phyloP scores from a whole-genome alignment of 495 filamentous ascomycete genomes.

The Penicillium alfredii region DNA sequence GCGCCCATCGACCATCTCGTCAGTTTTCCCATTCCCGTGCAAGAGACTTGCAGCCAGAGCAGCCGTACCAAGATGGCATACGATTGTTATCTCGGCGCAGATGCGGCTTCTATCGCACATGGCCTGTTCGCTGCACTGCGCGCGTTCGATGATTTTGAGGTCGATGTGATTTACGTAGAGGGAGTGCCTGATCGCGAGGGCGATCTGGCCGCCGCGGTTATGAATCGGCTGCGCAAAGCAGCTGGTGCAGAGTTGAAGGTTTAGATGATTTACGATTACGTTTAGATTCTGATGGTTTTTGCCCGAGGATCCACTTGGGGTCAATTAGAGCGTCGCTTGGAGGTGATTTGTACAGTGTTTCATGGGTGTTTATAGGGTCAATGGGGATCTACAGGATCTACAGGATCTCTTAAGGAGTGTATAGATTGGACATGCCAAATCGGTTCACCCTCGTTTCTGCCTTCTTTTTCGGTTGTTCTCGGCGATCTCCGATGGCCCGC shows the following conservation, averaged over 20 bases:
- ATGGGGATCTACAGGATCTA: too few species aligned
- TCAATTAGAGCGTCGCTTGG: too few species aligned
- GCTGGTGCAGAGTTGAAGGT: conserved; percentile 48
- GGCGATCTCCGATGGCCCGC: conserved; percentile 16
- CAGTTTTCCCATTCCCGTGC: conserved; percentile 29
- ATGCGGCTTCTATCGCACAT: conserved; percentile 68
- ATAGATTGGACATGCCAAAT: conserved; percentile 16
- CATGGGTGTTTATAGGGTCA: neutral
- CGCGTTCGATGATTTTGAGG: conserved; percentile 70
- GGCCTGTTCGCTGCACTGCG: conserved; percentile 82
- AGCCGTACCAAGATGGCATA: conserved; percentile 31
- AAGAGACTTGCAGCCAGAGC: conserved; percentile 18
- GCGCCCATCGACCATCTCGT: conserved; percentile 26
- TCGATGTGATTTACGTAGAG: conserved; percentile 87
- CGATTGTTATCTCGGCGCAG: conserved; percentile 57
- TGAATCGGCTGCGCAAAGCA: conserved; percentile 92
- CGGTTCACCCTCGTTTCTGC: neutral
- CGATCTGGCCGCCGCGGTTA: conserved; percentile 85
- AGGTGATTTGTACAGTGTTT: conserved; percentile 7
- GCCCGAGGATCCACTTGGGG: too few species aligned
- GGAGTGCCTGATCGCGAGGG: conserved; percentile 70
- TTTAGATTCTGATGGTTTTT: too few species aligned
- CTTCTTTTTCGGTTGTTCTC: neutral
- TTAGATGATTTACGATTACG: conserved; percentile 17
- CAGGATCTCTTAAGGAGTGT: too few species aligned